phyloP scores from a whole-genome alignment of 1,284 basidiomycete genomes.

The Irpex lacteus region DNA sequence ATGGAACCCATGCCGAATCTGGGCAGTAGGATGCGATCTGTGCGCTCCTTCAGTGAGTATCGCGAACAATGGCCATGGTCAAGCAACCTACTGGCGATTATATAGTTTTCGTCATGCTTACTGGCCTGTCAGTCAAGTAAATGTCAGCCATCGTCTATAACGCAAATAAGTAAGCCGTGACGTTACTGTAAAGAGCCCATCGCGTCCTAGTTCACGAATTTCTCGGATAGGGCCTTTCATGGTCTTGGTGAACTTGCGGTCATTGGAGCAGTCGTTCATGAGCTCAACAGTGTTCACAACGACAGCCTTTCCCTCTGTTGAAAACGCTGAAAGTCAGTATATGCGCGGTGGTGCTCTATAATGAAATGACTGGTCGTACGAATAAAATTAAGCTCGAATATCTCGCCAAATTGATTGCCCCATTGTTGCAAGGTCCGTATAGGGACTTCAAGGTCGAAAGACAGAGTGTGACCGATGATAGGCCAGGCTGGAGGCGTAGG shows the following conservation, averaged over 20 bases:
- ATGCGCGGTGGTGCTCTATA: not conserved
- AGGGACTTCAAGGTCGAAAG: conserved; percentile 39
- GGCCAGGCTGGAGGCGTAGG: conserved; percentile 42
- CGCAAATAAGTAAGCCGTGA: not conserved
- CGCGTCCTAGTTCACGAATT: conserved; percentile 41
- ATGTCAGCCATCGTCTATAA: not conserved
- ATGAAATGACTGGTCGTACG: conserved; percentile 24
- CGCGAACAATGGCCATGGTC: conserved; percentile 15
- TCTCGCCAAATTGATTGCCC: conserved; percentile 44
- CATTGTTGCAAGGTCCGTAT: conserved; percentile 37
- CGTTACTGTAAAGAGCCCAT: conserved; percentile 44
- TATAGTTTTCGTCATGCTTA: conserved; percentile 43
- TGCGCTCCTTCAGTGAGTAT: not conserved
- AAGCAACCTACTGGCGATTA: conserved; percentile 39
- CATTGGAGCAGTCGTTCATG: conserved; percentile 43
- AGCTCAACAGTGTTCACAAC: conserved; percentile 39
- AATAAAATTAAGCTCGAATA: conserved; percentile 40
- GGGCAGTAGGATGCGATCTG: conserved; percentile 52
- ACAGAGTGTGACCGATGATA: conserved; percentile 43
- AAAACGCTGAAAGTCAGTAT: not conserved
- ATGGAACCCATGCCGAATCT: conserved; percentile 47
- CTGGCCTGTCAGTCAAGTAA: conserved; percentile 28
- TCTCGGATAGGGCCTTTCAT: conserved; percentile 34
- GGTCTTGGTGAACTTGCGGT: conserved; percentile 43
- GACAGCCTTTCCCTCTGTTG: conserved; percentile 27